Evolutionary conservation across 2,329 filamentous ascomycete species (phyloP).

Genomic region (Fusarium verticillioides): DNA sequence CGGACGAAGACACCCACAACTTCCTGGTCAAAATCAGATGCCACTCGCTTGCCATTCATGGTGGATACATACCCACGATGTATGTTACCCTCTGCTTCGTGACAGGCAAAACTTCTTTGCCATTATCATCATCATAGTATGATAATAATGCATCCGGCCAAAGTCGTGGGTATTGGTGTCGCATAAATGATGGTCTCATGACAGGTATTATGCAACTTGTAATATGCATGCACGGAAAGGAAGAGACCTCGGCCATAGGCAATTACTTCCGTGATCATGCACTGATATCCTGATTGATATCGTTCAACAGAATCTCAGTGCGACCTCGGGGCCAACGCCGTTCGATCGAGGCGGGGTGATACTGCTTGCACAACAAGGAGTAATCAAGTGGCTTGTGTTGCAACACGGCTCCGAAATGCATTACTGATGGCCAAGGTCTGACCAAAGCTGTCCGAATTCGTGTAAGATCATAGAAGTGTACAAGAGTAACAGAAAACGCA

Average conservation of each 20-base stretch:
- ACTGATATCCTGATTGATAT: conserved; percentile 8
- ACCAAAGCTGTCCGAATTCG: neutral
- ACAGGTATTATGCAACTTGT: conserved; percentile 10
- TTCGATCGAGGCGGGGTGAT: conserved; percentile 34
- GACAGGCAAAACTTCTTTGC: neutral
- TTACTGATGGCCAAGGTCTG: neutral
- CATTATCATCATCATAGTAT: neutral
- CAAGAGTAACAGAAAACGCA: conserved; percentile 14
- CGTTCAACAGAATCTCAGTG: conserved; percentile 27
- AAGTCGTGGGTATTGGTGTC: neutral
- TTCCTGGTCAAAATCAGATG: neutral
- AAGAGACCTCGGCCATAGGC: conserved; percentile 2
- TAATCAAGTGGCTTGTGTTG: neutral
- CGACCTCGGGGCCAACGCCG: conserved; percentile 14
- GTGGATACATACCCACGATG: neutral
- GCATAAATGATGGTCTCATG: conserved; percentile 13
- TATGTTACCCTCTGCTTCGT: conserved; percentile 2
- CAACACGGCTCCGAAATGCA: conserved; percentile 5
- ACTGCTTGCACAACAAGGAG: conserved; percentile 7
- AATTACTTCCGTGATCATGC: conserved; percentile 18
- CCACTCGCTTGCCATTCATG: neutral
- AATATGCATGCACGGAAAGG: conserved; percentile 9
- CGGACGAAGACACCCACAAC: neutral
- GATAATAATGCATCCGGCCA: neutral
- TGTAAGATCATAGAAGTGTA: conserved; percentile 2